Evolutionary conservation across 805 yeast genomes (phyloP), one percentile per base, ranked within the genome.

Genomic region (Kodamaea jinghongensis): DNA sequence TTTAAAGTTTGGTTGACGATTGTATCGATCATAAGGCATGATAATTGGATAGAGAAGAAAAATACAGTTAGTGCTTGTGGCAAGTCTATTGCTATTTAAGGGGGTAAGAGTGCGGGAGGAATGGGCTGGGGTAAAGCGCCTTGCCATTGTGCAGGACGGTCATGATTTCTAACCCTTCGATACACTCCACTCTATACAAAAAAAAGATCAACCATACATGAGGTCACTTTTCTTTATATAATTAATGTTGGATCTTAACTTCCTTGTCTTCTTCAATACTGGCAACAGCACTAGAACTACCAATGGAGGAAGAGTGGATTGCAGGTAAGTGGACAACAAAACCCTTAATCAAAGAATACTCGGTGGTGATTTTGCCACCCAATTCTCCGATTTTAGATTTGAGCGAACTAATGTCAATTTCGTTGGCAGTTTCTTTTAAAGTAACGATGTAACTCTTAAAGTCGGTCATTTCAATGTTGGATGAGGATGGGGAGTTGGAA

Each of bases 231-330:
- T 27, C 5, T 27, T n/a, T 6, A 5, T 29, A 7, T 9, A 28
- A 28, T 28, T 28, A 13, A n/a, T 29, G 20, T 36, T 67, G 67
- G 47, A 71, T 75, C 49, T 71, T 69, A 30, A 83, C 87, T 53
- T 78, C 84, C 54, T 73, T 65, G 56, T 83, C 90, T 56, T 79
- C 87, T 59, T 83, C 90, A 47, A 82, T 66, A 29, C 71, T 61
- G 34, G 76, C 73, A 48, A 83, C 81, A 35, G 69, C 72, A 20
- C 73, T 75, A 52, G 77, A 71, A 30, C 58, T 52, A 47, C 66
- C 58, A 49, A 83, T 56, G n/a, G 76, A 48, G 15, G 60, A 56
- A 26, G 75, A 66, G 48, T 77, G 82, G 46, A 70, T 43, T 4
- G 67, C 60, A 31, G 89, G 88, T 45, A 83, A 60, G 51, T 77